Evolutionary conservation across 73 alveolate genomes (phyloP).

Genomic region (Tetrahymena borealis): DNA sequence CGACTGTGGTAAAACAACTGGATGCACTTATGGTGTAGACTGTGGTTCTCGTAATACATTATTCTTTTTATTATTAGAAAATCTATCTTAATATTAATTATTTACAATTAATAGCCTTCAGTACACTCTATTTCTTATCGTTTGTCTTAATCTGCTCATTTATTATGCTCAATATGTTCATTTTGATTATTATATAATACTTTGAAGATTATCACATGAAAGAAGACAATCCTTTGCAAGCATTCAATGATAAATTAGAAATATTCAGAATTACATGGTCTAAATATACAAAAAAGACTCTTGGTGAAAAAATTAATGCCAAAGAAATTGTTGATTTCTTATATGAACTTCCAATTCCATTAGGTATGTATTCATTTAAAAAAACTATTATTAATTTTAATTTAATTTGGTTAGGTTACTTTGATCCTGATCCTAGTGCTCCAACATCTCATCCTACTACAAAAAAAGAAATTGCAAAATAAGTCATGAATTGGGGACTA

Average conservation of each 20-base stretch:
- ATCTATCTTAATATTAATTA: not conserved
- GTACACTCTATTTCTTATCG: constrained; percentile 43
- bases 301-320: constrained; percentile 49
- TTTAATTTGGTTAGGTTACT: not conserved
- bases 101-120: not conserved
- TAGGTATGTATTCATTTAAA: constrained; percentile 23
- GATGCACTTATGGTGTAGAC: constrained; percentile 8
- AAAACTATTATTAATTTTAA: not conserved
- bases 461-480: not conserved
- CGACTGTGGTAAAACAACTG: constrained; percentile 22
- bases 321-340: constrained; percentile 44
- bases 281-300: constrained; percentile 17
- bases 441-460: not conserved
- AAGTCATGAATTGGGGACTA: not conserved
- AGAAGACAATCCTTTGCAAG: constrained; percentile 43
- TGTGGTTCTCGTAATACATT: constrained; percentile 15
- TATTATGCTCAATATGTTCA: constrained; percentile 50
- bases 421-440: not conserved
- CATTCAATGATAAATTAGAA: constrained; percentile 49
- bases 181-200: constrained; percentile 49
- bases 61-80: no score
- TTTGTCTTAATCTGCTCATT: constrained; percentile 42
- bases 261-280: constrained; percentile 48
- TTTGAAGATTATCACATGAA: constrained; percentile 58
- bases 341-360: constrained; percentile 36